Evolutionary conservation across 2,329 filamentous ascomycete genomes (phyloP).

Genomic region (Penicillium sumatraense): DNA sequence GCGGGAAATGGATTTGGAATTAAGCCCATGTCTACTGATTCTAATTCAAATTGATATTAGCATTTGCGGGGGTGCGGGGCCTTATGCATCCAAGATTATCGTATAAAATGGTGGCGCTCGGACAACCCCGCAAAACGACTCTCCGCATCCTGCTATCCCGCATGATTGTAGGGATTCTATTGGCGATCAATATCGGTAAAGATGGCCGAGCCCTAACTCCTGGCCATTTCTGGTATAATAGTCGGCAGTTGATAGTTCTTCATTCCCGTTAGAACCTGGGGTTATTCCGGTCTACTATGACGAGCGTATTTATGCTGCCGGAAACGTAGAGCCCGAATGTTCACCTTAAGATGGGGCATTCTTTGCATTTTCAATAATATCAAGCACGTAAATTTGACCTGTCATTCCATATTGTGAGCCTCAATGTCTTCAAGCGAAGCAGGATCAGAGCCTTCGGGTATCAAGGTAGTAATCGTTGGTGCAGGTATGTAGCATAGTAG

Average conservation of each 20-base stretch:
- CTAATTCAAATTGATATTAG: background rate
- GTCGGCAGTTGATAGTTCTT: slow-evolving; percentile 10
- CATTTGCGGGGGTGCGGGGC: slow-evolving; percentile 18
- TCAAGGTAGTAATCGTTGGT: slow-evolving; percentile 57
- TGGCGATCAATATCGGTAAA: slow-evolving; percentile 8
- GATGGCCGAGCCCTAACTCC: slow-evolving; percentile 11
- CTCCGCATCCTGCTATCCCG: slow-evolving; percentile 12
- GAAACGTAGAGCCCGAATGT: background rate
- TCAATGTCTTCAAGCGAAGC: slow-evolving; percentile 13
- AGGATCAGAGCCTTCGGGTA: slow-evolving; percentile 47
- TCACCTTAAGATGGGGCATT: background rate
- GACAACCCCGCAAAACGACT: slow-evolving; percentile 13
- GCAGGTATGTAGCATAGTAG: slow-evolving; percentile 36
- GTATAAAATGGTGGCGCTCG: background rate
- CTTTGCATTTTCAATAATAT: background rate
- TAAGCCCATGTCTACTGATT: background rate
- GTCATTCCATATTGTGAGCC: background rate
- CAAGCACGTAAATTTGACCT: background rate
- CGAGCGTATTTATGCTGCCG: background rate
- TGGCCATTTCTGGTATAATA: background rate
- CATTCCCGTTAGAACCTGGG: slow-evolving; percentile 5
- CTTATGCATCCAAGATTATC: slow-evolving; percentile 2
- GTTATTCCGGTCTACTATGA: slow-evolving; percentile 6
- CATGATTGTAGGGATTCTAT: background rate
- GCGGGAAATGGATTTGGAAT: too few species aligned